Evolutionary conservation across 495 filamentous ascomycete genomes (phyloP), one percentile per base, ranked within the genome.

Genomic region (Penicillium longicatenatum): DNA sequence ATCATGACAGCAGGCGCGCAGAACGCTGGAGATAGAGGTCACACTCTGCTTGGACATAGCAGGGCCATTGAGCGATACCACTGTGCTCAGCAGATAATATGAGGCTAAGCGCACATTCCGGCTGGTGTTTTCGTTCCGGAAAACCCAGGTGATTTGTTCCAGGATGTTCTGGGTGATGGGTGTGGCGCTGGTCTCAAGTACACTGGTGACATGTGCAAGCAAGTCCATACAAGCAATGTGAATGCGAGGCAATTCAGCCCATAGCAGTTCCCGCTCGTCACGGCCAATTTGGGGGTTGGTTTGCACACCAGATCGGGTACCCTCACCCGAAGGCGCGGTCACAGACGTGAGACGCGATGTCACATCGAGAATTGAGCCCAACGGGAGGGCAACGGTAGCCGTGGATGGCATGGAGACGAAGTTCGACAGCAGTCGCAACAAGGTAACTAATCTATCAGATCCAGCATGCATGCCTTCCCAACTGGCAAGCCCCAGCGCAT

Each of bases 391-490:
- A 14, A 94, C 81, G 11, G 81, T 63, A 12, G 76, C 72, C 30
- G 86, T 79, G 2, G 88, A 93, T 37, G 81, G 74, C 41, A 73
- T 78, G 16, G 72, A 70, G 29, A 94, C 62, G 52, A 86, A 86
- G 16, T 80, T 74, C 41, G 76, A 76, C 22, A 88, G 59, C 19
- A 85, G 62, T 16, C 57, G 66, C 12, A 96, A 60, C 14, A 92
- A 74, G 21, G 83, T 82, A 20, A 84, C 64, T 1, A 94, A 64
- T 57, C 91, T 80, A 61, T 91, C 83, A 37, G 84, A 73, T 39
- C 92, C 92, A 29, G 85, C 79, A 65, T 83, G 73, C 4, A 96
- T 71, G 19, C 92, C 91, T 24, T 67, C 75, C 92, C 92, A 96
- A 0, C 69, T 56, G 6, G 84, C 80, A 47, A 93, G 74, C 30